These are phyloP conservation scores for Phytophthora pistaciae DNA, from an alignment of 352 stramenopile genomes.

Conservation along the genomic window DNA sequence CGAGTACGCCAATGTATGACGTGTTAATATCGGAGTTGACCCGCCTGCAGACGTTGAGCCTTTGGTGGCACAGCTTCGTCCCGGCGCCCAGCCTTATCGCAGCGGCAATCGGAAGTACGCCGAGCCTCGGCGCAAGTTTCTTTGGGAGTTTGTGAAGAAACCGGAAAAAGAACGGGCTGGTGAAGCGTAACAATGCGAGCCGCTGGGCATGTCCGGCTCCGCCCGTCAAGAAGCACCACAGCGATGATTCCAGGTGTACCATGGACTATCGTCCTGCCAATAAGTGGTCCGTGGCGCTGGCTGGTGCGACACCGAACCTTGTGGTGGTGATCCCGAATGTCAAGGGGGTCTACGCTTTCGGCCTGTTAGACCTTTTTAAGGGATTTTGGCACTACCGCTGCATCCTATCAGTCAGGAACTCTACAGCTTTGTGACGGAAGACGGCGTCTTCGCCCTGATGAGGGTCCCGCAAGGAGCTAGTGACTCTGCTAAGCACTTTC, in stretches of 20 bases:
- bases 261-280: constrained; percentile 8
- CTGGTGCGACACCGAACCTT: background rate
- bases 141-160: background rate
- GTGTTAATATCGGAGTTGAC: too few species aligned
- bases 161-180: constrained; percentile 1
- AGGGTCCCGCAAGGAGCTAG: background rate
- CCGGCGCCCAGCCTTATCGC: too few species aligned
- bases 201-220: background rate
- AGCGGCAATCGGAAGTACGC: constrained; percentile 1
- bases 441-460: background rate
- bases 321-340: background rate
- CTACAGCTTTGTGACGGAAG: too few species aligned
- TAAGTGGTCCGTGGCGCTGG: background rate
- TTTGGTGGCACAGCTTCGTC: too few species aligned
- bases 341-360: background rate
- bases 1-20: too few species aligned
- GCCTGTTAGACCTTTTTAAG: too few species aligned
- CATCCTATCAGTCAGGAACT: too few species aligned
- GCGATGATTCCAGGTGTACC: background rate
- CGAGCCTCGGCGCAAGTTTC: background rate
- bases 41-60: too few species aligned
- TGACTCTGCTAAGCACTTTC: constrained; percentile 8
- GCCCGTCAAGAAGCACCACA: background rate
- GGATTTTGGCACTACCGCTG: too few species aligned
- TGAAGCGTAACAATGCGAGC: constrained; percentile 8